Evolutionary conservation across 1,284 basidiomycete species (phyloP), one percentile per base, ranked within the genome.

Genomic region (Ceratobasidium sp.): DNA sequence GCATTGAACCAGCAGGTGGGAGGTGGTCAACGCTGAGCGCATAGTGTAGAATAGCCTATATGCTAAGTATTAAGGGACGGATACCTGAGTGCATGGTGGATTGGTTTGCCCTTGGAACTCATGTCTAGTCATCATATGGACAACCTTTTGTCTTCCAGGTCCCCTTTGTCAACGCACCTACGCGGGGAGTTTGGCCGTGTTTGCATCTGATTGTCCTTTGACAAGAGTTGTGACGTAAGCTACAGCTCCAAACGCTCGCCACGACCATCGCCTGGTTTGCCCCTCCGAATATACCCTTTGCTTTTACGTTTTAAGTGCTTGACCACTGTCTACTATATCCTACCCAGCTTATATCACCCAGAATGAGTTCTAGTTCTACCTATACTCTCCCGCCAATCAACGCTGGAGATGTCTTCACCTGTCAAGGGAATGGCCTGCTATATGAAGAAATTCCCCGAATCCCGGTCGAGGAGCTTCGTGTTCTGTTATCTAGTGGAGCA

Each of bases 331-430:
- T 68, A 14, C 64, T 52, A 38, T 54, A n/a, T 46, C 30, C 8
- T 7, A 30, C 27, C 30, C 27, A 38, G 20, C 7, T 57, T 54
- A 35, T 8, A 35, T 54, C 30, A 16, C 3, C 16, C 10, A 52
- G 8, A 20, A 73, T 75, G 73, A 60, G 30, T 16, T n/a, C 73
- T 41, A 54, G 60, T 27, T 64, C 52, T 20, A 46, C 60, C 10
- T 75, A 52, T 54, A 75, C 48, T 20, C 73, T 75, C 41, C 73
- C 73, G 35, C 73, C 73, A 23, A 75, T 75, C 73, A 75, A 75
- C 62, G 73, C 73, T 10, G 73, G 73, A 5, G 73, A 75, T 41
- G 33, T 55, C 23, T 75, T 75, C 23, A 75, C 73, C n/a, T 65
- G 60, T 23, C 73, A 75, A 75, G 73, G 73, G 23, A 27, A 66